phyloP scores from a whole-genome alignment of 2,329 filamentous ascomycete species.

The Pseudocercospora crystallina region DNA sequence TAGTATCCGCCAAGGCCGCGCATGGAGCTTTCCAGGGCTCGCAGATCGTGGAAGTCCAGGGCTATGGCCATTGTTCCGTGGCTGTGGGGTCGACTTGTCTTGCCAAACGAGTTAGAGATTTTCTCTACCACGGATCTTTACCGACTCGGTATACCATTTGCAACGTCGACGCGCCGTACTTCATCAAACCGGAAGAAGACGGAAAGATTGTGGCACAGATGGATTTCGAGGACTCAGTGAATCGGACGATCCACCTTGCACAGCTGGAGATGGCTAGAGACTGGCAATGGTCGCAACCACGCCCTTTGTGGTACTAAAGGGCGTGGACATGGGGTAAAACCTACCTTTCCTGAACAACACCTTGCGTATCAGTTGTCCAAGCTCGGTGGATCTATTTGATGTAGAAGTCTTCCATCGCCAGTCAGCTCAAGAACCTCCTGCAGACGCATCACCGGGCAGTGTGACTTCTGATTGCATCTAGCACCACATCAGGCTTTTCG shows the following conservation, averaged over 20 bases:
- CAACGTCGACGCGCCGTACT: slow-evolving; percentile 25
- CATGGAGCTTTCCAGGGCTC: slow-evolving; percentile 18
- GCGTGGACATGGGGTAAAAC: too few species aligned
- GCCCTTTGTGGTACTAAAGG: too few species aligned
- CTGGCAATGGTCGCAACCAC: slow-evolving; percentile 15
- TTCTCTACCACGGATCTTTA: slow-evolving; percentile 22
- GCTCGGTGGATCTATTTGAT: too few species aligned
- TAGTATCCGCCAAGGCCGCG: slow-evolving; percentile 21
- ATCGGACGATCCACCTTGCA: slow-evolving; percentile 23
- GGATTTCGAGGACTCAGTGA: slow-evolving; percentile 15
- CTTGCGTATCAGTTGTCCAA: too few species aligned
- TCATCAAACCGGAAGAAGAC: slow-evolving; percentile 25
- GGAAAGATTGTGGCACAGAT: slow-evolving; percentile 20
- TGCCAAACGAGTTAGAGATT: slow-evolving; percentile 21
- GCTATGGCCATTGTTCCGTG: slow-evolving; percentile 24
- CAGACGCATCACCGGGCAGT: too few species aligned
- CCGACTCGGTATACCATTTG: slow-evolving; percentile 22
- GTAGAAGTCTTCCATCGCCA: too few species aligned
- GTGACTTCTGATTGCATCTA: neutral
- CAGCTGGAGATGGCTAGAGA: slow-evolving; percentile 25
- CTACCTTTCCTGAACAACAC: too few species aligned
- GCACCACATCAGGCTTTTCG: neutral
- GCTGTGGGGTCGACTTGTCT: slow-evolving; percentile 24
- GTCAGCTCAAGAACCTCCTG: too few species aligned
- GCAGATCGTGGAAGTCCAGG: slow-evolving; percentile 21